Evolutionary conservation across 768 basidiomycete genomes (phyloP).

Genomic region (Mycena venus): DNA sequence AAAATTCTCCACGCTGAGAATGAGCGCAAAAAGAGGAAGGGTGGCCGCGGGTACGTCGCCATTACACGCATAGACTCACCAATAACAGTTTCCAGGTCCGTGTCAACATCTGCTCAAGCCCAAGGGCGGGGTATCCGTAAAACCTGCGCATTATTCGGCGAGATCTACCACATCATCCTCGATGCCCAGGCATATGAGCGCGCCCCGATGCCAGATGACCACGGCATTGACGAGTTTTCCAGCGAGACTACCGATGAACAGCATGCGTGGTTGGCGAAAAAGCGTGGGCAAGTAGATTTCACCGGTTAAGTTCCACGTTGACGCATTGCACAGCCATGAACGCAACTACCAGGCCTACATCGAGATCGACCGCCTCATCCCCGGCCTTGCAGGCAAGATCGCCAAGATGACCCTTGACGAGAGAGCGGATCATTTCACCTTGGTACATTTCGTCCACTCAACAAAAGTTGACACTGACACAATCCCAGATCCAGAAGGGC

Average conservation of each 20-base stretch:
- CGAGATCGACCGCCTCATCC: background rate
- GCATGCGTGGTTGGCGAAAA: background rate
- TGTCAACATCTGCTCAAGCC: background rate
- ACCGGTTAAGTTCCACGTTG: background rate
- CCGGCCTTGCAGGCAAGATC: background rate
- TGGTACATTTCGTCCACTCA: background rate
- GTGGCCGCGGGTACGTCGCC: background rate
- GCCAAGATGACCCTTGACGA: background rate
- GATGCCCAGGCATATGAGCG: background rate
- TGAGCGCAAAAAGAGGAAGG: background rate
- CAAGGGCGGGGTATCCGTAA: background rate
- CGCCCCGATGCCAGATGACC: conserved; percentile 4
- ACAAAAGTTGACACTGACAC: background rate
- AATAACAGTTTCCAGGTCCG: background rate
- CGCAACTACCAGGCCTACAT: conserved; percentile 4
- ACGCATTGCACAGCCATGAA: conserved; percentile 1
- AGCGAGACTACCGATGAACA: background rate
- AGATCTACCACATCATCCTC: background rate
- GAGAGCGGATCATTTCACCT: background rate
- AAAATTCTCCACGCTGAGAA: background rate
- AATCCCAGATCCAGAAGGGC: background rate
- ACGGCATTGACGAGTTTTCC: background rate
- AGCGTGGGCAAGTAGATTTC: conserved; percentile 5
- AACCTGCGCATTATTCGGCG: conserved; percentile 11
- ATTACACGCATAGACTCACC: background rate